Evolutionary conservation across 805 yeast genomes (phyloP).

Genomic region (Barnettozyma populi): DNA sequence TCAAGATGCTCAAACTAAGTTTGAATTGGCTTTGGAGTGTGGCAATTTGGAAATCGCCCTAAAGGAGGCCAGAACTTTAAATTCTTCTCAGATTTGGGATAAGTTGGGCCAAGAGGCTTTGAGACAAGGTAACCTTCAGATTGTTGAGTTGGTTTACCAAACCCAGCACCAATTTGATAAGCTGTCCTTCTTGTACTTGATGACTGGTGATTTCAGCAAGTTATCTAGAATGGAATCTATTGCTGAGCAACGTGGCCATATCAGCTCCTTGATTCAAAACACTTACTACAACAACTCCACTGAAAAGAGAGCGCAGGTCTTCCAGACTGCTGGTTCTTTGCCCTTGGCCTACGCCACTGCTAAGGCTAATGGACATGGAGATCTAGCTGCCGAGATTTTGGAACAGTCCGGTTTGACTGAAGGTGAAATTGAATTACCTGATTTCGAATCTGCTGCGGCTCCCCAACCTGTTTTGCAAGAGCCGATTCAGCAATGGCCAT

Average conservation of each 20-base stretch:
- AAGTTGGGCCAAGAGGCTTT: slow-evolving; percentile 81
- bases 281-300: slow-evolving; percentile 71
- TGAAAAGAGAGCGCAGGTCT: slow-evolving; percentile 67
- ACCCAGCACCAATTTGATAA: slow-evolving; percentile 82
- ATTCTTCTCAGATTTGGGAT: slow-evolving; percentile 69
- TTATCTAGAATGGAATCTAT: slow-evolving; percentile 80
- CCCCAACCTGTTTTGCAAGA: slow-evolving; percentile 47
- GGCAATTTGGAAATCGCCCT: slow-evolving; percentile 85
- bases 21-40: slow-evolving; percentile 92
- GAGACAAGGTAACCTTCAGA: slow-evolving; percentile 78
- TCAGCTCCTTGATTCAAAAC: slow-evolving; percentile 75
- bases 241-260: slow-evolving; percentile 83
- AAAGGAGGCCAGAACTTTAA: slow-evolving; percentile 76
- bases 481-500: slow-evolving; percentile 67
- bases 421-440: slow-evolving; percentile 62
- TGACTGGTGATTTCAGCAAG: slow-evolving; percentile 75
- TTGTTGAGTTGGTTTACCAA: slow-evolving; percentile 79
- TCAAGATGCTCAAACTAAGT: slow-evolving; percentile 91
- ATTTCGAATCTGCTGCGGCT: slow-evolving; percentile 35
- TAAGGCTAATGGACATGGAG: slow-evolving; percentile 74
- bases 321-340: slow-evolving; percentile 70
- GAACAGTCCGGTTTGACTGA: slow-evolving; percentile 63
- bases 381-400: slow-evolving; percentile 66
- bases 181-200: slow-evolving; percentile 80
- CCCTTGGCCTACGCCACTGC: slow-evolving; percentile 94